Base-by-base conservation (phyloP, 257 asterid species). In the Solanum chiquidenum region DNA sequence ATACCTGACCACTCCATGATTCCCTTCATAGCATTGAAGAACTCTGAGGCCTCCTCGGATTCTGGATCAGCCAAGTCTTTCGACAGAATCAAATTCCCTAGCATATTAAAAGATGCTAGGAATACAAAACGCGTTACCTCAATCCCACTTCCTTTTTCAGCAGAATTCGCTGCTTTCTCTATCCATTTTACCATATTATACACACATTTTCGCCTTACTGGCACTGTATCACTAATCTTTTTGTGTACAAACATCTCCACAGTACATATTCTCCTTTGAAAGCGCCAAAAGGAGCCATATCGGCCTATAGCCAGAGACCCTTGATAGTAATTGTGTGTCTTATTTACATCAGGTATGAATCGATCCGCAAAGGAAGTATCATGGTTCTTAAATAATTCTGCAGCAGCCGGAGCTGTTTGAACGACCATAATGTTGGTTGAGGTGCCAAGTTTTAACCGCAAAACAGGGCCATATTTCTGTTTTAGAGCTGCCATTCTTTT, bases 51-150 rank as follows among this genome's bases (percentile, higher is more conserved):
- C 79, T 91, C 90, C 20, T 31, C 90, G 1, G 95, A 89, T 0
- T 90, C 87, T 1, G 96, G 94, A 87, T 89, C 88, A 52, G 91
- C 91, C 55, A 94, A 86, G 58, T 94, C 95, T 52, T 89, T 88
- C 1, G 95, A 94, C 55, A 94, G 62, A 94, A 94, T 91, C 5
- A 94, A 73, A 58, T 94, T 94, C 72, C 94, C 97, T 20, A 94
- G 33, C 95, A 92, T 93, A 87, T 94, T 93, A 46, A 93, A 94
- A 68, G 94, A 91, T 2, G 90, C 74, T 68, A 68, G 74, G 37
- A 68, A 68, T 1, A 68, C 74, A 68, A 68, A 68, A 27, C 37
- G 37, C 12, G 93, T 90, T 84, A 94, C 90, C 4, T 93, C 91
- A 73, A 93, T 40, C 31, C 86, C 83, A 3, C 76, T 72, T 12